Evolutionary conservation across 352 stramenopile genomes (phyloP).

Genomic region (Pythium graminicola): DNA sequence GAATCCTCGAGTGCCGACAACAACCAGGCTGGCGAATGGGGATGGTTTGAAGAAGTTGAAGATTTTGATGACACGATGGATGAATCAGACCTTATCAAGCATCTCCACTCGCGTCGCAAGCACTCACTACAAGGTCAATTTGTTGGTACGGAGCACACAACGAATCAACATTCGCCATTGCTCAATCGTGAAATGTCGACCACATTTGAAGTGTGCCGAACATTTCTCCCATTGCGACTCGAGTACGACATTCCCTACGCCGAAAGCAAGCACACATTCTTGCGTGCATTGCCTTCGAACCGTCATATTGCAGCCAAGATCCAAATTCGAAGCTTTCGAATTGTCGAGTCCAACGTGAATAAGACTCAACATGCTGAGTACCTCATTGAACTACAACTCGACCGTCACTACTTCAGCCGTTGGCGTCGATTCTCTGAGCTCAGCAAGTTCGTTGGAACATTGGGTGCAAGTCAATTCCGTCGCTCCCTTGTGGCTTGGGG

Average conservation of each 20-base stretch:
- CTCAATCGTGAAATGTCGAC: conserved; percentile 55
- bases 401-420: conserved; percentile 60
- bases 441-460: conserved; percentile 47
- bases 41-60: conserved; percentile 81
- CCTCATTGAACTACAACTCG: conserved; percentile 68
- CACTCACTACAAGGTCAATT: conserved; percentile 22
- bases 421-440: conserved; percentile 77
- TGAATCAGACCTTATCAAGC: conserved; percentile 32
- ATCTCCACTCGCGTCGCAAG: conserved; percentile 24
- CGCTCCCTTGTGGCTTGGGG: conserved; percentile 52
- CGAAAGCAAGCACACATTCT: conserved; percentile 53
- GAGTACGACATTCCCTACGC: conserved; percentile 60
- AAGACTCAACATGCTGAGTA: conserved; percentile 73
- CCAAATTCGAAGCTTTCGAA: conserved; percentile 77
- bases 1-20: conserved; percentile 35
- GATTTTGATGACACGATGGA: conserved; percentile 46
- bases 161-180: conserved; percentile 24
- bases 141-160: conserved; percentile 4
- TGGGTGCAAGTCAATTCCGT: conserved; percentile 50
- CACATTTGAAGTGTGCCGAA: conserved; percentile 70
- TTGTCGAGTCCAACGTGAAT: conserved; percentile 43
- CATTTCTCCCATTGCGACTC: conserved; percentile 46
- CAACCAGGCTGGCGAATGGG: conserved; percentile 59
- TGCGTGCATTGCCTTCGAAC: conserved; percentile 57
- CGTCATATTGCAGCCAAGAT: conserved; percentile 73